Percentiles rank a stretch among this genome's conserved stretches.
Evolutionary conservation across 2,329 filamentous ascomycete genomes (phyloP).

Genomic region (Verticillium nonalfalfae): DNA sequence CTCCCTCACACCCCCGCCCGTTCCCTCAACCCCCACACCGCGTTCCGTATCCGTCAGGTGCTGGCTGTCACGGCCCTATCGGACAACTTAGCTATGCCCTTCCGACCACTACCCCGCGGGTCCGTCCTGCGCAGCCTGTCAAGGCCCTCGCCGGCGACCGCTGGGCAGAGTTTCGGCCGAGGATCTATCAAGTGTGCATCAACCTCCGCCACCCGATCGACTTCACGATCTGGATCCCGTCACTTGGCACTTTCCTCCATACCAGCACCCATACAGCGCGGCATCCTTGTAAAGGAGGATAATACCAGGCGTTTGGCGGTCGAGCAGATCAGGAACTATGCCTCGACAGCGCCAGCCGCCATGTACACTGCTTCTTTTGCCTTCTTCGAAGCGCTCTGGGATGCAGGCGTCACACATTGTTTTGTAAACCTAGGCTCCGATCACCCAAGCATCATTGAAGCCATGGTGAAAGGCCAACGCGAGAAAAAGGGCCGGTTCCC

Average conservation of each 20-base stretch:
- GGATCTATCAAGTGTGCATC: background rate
- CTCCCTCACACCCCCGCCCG: background rate
- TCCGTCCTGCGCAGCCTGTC: background rate
- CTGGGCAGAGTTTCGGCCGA: background rate
- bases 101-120: background rate
- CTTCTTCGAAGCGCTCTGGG: conserved; percentile 78
- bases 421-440: conserved; percentile 58
- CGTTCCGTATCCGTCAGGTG: background rate
- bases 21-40: background rate
- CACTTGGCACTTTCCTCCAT: background rate
- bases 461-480: conserved; percentile 64
- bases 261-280: background rate
- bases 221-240: background rate
- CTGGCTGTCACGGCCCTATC: background rate
- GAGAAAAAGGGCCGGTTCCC: conserved; percentile 57
- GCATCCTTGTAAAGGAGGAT: background rate
- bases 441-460: conserved; percentile 66
- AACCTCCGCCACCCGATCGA: background rate
- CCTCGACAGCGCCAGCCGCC: conserved; percentile 10
- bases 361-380: conserved; percentile 73
- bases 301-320: background rate
- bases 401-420: conserved; percentile 55
- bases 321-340: background rate
- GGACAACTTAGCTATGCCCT: background rate
- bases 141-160: background rate